phyloP scores from a whole-genome alignment of 768 basidiomycete genomes.

The Hebeloma cylindrosporum region DNA sequence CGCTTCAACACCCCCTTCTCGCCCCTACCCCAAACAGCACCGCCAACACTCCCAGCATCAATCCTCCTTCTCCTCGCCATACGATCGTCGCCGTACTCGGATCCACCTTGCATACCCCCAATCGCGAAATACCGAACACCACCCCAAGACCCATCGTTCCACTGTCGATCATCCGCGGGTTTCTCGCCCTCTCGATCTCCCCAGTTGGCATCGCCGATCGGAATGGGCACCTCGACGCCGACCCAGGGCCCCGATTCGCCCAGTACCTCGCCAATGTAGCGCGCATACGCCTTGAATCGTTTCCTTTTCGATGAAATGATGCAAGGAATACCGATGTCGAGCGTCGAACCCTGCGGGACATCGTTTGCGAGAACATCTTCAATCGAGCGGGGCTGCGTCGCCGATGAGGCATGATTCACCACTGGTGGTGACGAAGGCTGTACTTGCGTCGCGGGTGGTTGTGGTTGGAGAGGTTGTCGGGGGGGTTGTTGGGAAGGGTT shows the following conservation, averaged over 20 bases:
- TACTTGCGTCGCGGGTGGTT: conserved; percentile 2
- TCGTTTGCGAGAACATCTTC: conserved; percentile 15
- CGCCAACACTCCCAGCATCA: conserved; percentile 35
- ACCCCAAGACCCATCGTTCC: conserved; percentile 84
- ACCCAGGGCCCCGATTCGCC: conserved; percentile 88
- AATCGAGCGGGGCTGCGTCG: too few relatives aligned
- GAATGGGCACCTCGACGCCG: conserved; percentile 83
- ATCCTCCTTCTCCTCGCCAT: conserved; percentile 45
- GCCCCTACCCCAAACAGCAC: conserved; percentile 11
- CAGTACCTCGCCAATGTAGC: conserved; percentile 85
- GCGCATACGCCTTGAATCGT: conserved; percentile 81
- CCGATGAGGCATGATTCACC: too few relatives aligned
- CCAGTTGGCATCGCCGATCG: conserved; percentile 46
- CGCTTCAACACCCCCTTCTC: conserved; percentile 36
- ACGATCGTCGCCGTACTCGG: conserved; percentile 58
- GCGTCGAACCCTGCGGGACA: conserved; percentile 60
- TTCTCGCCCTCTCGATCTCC: conserved; percentile 23
- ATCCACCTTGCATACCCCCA: conserved; percentile 38
- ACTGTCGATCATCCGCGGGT: conserved; percentile 60
- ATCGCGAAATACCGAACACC: conserved; percentile 87
- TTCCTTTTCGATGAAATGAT: conserved; percentile 83
- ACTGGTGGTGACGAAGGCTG: conserved; percentile 9
- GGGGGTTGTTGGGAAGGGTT: conserved; percentile 3
- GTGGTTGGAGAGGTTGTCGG: conserved; percentile 13
- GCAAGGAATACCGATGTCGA: conserved; percentile 88